Conservation (phyloP, 2,329 filamentous ascomycete genomes). For the Ceratocystis cacaofunesta region DNA sequence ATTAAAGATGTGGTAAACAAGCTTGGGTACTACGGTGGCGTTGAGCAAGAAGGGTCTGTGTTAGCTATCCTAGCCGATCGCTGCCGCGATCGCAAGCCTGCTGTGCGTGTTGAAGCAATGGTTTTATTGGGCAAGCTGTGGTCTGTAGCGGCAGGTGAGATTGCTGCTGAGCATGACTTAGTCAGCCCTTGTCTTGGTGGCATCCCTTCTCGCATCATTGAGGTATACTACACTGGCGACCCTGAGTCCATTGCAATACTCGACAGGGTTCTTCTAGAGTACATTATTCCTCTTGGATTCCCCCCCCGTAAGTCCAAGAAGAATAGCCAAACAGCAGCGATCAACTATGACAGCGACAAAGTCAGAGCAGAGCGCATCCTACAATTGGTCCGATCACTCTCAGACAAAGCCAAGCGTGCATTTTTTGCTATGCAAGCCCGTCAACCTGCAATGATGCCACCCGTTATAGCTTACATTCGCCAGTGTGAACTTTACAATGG, state of each 20-base stretch:
- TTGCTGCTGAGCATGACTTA: constrained; percentile 65
- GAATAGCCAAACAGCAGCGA: constrained; percentile 37
- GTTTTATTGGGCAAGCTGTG: constrained; percentile 71
- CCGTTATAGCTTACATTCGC: constrained; percentile 61
- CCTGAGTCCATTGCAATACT: constrained; percentile 69
- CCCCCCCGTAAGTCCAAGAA: constrained; percentile 53
- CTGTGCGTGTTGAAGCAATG: constrained; percentile 77
- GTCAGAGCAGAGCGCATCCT: constrained; percentile 75
- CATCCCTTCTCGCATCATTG: constrained; percentile 73
- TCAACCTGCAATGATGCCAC: constrained; percentile 58
- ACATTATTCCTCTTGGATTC: constrained; percentile 75
- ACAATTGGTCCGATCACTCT: constrained; percentile 63
- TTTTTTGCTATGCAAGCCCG: constrained; percentile 76
- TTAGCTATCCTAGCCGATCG: constrained; percentile 72
- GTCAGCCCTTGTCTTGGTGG: constrained; percentile 61
- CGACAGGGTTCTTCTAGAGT: constrained; percentile 74
- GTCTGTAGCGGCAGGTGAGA: constrained; percentile 82
- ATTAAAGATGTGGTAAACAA: constrained; percentile 72
- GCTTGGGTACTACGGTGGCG: constrained; percentile 59
- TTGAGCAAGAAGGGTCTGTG: constrained; percentile 62
- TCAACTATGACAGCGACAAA: constrained; percentile 46
- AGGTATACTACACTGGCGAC: constrained; percentile 82
- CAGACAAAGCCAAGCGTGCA: constrained; percentile 63
- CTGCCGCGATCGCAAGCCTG: constrained; percentile 69
- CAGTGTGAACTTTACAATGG: constrained; percentile 85